Evolutionary conservation across 208 protist genomes (phyloP).

Genomic region (Perkinsela sp.): DNA sequence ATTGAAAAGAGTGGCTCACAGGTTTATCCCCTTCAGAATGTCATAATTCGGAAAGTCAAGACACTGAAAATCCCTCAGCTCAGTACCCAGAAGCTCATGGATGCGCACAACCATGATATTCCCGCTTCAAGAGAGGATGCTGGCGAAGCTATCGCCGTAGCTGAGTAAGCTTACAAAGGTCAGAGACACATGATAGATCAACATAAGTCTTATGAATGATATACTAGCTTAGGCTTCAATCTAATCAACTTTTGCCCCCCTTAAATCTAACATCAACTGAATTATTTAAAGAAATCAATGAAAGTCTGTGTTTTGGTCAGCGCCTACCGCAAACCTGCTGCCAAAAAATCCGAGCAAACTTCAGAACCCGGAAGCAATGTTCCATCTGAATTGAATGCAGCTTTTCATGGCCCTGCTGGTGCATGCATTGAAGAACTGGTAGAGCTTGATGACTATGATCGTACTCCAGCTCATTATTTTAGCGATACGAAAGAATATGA

Average conservation of each 20-base stretch:
- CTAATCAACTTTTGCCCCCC: too few relatives aligned
- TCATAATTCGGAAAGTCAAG: slow-evolving; percentile 91
- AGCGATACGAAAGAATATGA: neutral
- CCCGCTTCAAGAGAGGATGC: slow-evolving; percentile 36
- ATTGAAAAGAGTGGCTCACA: slow-evolving; percentile 70
- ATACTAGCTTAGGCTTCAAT: too few relatives aligned
- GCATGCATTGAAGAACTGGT: neutral
- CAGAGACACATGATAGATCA: too few relatives aligned
- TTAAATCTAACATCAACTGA: too few relatives aligned
- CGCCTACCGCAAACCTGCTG: neutral
- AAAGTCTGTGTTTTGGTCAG: neutral
- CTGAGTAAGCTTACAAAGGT: neutral
- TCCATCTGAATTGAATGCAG: neutral
- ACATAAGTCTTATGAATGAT: too few relatives aligned
- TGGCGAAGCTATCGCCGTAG: slow-evolving; percentile 2
- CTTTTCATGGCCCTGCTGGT: neutral
- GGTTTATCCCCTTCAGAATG: slow-evolving; percentile 89
- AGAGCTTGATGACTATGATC: neutral
- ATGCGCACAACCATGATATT: slow-evolving; percentile 50
- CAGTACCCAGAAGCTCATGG: slow-evolving; percentile 65
- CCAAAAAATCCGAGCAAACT: neutral
- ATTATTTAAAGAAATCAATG: too few relatives aligned
- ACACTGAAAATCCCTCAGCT: slow-evolving; percentile 84
- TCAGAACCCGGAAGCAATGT: neutral
- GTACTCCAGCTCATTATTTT: neutral